Conservation (phyloP, 768 basidiomycete genomes). For the Podaxis sp. region DNA sequence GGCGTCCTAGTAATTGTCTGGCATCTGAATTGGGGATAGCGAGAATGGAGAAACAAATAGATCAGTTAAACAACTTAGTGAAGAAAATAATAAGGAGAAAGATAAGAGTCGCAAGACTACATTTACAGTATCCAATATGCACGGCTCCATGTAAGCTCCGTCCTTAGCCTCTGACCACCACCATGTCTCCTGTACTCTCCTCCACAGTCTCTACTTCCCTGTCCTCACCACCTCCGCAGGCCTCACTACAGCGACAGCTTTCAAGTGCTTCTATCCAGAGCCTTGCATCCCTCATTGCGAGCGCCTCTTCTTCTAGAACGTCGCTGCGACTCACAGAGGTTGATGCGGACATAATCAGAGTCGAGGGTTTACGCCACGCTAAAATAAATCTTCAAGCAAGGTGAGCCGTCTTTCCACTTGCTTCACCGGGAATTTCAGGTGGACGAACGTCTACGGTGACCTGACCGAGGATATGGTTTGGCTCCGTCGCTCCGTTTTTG, state of each 20-base stretch:
- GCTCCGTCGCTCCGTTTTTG: constrained; percentile 27
- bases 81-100: neutral
- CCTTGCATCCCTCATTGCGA: constrained; percentile 29
- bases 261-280: constrained; percentile 36
- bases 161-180: constrained; percentile 18
- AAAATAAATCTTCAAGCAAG: constrained; percentile 60
- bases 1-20: too few species aligned
- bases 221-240: constrained; percentile 14
- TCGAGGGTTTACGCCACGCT: constrained; percentile 63
- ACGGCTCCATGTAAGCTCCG: neutral
- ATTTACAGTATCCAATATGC: neutral
- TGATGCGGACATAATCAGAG: constrained; percentile 43
- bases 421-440: constrained; percentile 31
- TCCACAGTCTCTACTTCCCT: constrained; percentile 2
- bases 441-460: constrained; percentile 33
- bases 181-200: constrained; percentile 11
- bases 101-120: neutral
- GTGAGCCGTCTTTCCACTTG: constrained; percentile 48
- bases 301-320: constrained; percentile 31
- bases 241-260: constrained; percentile 22
- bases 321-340: constrained; percentile 36
- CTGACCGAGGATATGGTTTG: constrained; percentile 29
- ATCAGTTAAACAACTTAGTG: neutral
- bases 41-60: neutral
- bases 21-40: neutral